A percentile compares a stretch with the other conserved stretches of the same genome.
phyloP scores from a whole-genome alignment of 768 basidiomycete species.

The Pulveroboletus sp. region DNA sequence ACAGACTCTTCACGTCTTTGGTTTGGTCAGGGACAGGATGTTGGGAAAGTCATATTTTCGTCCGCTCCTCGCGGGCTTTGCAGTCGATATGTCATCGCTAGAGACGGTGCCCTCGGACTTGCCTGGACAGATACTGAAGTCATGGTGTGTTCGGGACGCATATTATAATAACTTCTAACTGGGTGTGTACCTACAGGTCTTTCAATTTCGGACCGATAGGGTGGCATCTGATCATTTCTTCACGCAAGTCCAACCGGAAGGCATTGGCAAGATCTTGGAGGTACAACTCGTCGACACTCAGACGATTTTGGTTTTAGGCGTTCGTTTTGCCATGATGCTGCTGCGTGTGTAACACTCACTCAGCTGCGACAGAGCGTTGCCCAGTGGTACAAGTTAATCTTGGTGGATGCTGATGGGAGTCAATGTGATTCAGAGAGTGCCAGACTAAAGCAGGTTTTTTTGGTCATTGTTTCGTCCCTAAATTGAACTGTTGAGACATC shows the following conservation, averaged over 20 bases:
- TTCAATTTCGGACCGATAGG: slow-evolving; percentile 14
- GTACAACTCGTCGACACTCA: slow-evolving; percentile 22
- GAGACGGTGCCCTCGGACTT: slow-evolving; percentile 35
- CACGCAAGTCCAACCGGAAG: slow-evolving; percentile 16
- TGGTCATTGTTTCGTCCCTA: background rate
- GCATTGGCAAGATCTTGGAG: slow-evolving; percentile 16
- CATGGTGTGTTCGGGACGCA: slow-evolving; percentile 12
- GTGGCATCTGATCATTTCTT: background rate
- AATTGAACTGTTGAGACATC: slow-evolving; percentile 3
- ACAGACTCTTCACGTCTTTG: slow-evolving; percentile 19
- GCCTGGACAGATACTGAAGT: slow-evolving; percentile 44
- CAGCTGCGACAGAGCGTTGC: slow-evolving; percentile 6
- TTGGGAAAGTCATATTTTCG: slow-evolving; percentile 14
- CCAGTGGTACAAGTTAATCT: slow-evolving; percentile 18
- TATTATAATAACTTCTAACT: background rate
- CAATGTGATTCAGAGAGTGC: slow-evolving; percentile 3
- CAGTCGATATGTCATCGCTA: slow-evolving; percentile 17
- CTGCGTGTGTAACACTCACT: slow-evolving; percentile 1
- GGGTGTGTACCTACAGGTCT: slow-evolving; percentile 11
- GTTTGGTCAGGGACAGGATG: slow-evolving; percentile 23
- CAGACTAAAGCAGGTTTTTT: slow-evolving; percentile 18
- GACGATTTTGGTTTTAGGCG: slow-evolving; percentile 23
- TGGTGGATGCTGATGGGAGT: slow-evolving; percentile 9
- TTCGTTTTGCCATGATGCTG: slow-evolving; percentile 6
- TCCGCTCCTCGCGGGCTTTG: slow-evolving; percentile 15